Conservation (phyloP, 2,329 filamentous ascomycete genomes). For the Incumbomyces lentus region DNA sequence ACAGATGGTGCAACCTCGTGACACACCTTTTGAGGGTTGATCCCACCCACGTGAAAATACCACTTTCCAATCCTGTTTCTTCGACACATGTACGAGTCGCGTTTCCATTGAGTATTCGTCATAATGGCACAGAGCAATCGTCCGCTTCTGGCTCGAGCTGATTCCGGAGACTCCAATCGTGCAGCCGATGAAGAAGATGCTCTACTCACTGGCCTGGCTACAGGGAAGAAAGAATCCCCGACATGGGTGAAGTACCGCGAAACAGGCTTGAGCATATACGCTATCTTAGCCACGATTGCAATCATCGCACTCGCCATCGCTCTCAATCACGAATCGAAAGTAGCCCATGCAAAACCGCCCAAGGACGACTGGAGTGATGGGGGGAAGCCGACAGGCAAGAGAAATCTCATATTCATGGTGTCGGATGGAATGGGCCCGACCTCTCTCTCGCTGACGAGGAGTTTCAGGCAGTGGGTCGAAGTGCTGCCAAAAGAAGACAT, state of each 20-base stretch:
- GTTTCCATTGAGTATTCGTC: background rate
- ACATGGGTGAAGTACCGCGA: slow-evolving; percentile 58
- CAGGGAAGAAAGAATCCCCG: slow-evolving; percentile 24
- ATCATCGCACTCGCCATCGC: slow-evolving; percentile 74
- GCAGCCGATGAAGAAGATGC: slow-evolving; percentile 53
- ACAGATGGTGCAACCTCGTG: no score
- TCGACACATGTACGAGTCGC: no score
- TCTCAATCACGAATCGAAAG: slow-evolving; percentile 51
- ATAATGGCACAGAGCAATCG: slow-evolving; percentile 30
- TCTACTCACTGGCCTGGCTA: slow-evolving; percentile 47
- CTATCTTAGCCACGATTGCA: slow-evolving; percentile 64
- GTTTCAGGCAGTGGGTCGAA: slow-evolving; percentile 69
- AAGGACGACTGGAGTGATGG: slow-evolving; percentile 28
- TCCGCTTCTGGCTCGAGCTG: slow-evolving; percentile 46
- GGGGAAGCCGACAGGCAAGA: slow-evolving; percentile 53
- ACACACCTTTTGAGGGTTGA: no score
- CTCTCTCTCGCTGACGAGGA: slow-evolving; percentile 74
- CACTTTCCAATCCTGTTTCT: no score
- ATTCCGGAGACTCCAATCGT: slow-evolving; percentile 47
- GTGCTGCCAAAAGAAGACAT: slow-evolving; percentile 64
- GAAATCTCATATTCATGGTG: slow-evolving; percentile 97
- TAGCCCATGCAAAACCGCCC: slow-evolving; percentile 23
- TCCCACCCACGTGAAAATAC: no score
- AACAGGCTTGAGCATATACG: slow-evolving; percentile 69
- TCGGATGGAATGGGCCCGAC: slow-evolving; percentile 97